These are phyloP conservation scores for Fagopyrum tataricum DNA, from an alignment of 148 eudicot genomes.

Conservation along the genomic window DNA sequence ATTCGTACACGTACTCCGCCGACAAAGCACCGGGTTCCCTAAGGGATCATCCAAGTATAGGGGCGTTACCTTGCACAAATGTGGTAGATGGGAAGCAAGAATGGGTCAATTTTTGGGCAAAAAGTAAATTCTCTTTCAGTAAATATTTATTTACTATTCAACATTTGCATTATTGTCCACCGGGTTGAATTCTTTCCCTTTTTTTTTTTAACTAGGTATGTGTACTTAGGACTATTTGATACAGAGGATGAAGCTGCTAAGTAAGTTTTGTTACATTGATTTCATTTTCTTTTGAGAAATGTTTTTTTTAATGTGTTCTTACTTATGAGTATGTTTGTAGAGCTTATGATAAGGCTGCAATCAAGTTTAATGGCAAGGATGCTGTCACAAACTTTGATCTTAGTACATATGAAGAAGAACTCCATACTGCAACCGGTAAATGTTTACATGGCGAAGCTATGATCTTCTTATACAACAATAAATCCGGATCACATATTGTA, in stretches of 20 bases:
- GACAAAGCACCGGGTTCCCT: slow-evolving; percentile 96
- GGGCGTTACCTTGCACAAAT: slow-evolving; percentile 96
- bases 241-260: slow-evolving; percentile 96
- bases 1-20: slow-evolving; percentile 86
- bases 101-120: slow-evolving; percentile 98
- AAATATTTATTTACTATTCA: background rate
- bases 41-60: slow-evolving; percentile 95
- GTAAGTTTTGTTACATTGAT: slow-evolving; percentile 26
- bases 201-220: slow-evolving; percentile 46
- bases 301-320: background rate
- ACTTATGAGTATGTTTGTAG: slow-evolving; percentile 23
- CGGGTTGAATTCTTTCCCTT: background rate
- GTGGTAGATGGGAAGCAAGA: slow-evolving; percentile 99
- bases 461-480: background rate
- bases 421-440: slow-evolving; percentile 26
- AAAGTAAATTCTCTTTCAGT: slow-evolving; percentile 41
- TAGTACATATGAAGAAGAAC: slow-evolving; percentile 74
- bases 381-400: slow-evolving; percentile 94
- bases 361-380: slow-evolving; percentile 88
- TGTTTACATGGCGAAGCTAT: background rate
- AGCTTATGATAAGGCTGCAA: slow-evolving; percentile 96
- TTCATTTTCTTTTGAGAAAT: background rate
- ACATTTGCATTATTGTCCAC: background rate
- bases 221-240: slow-evolving; percentile 90
- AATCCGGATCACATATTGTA: background rate